These are phyloP conservation scores for Monosporascus sp. DNA, from an alignment of 2,329 filamentous ascomycete genomes.

Conservation along the genomic window DNA sequence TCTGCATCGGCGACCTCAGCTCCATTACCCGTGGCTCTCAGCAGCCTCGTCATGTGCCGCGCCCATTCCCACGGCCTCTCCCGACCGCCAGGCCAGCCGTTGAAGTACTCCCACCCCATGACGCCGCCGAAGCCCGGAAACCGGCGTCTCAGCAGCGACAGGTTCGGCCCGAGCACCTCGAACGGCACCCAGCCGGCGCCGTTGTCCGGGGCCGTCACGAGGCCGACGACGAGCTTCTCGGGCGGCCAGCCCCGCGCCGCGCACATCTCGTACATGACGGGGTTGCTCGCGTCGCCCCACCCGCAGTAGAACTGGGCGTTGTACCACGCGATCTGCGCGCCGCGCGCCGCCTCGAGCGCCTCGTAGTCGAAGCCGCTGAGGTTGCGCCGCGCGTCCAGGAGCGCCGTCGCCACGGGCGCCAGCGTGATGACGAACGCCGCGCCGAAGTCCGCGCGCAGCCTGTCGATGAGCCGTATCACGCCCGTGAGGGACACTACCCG, in stretches of 20 bases:
- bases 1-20: not conserved
- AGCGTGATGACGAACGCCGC: constrained; percentile 66
- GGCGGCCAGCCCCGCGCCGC: constrained; percentile 57
- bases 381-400: constrained; percentile 57
- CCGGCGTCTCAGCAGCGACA: constrained; percentile 50
- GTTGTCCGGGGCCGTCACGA: constrained; percentile 70
- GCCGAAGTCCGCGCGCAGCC: constrained; percentile 62
- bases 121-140: constrained; percentile 69
- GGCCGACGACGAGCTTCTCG: constrained; percentile 65
- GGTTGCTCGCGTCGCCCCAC: constrained; percentile 62
- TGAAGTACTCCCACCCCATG: constrained; percentile 87
- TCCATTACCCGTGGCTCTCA: constrained; percentile 13
- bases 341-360: constrained; percentile 59
- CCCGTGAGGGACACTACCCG: constrained; percentile 51
- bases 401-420: constrained; percentile 70
- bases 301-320: constrained; percentile 83
- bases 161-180: constrained; percentile 49
- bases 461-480: constrained; percentile 57
- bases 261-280: constrained; percentile 41
- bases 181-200: constrained; percentile 61
- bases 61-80: constrained; percentile 70
- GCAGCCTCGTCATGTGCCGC: constrained; percentile 49
- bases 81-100: constrained; percentile 55
- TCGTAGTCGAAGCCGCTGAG: constrained; percentile 73
- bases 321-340: constrained; percentile 67